Conservation (phyloP, 2,329 filamentous ascomycete genomes). For the Talaromyces atroroseus region DNA sequence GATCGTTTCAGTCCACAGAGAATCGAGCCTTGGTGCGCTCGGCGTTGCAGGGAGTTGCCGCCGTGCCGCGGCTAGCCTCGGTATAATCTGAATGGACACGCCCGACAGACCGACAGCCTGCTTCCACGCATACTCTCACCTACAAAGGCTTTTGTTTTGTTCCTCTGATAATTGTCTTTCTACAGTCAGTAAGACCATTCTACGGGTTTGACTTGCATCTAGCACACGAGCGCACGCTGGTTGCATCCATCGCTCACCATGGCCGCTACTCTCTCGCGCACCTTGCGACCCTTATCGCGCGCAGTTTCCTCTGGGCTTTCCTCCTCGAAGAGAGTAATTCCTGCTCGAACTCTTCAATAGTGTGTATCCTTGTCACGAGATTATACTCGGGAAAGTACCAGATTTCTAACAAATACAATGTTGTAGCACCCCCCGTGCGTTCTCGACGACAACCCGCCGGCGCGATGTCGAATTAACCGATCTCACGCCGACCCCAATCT, state of each 20-base stretch:
- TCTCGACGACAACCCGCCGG: constrained; percentile 57
- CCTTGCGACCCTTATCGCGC: constrained; percentile 42
- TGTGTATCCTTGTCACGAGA: constrained; percentile 21
- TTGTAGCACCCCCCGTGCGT: constrained; percentile 36
- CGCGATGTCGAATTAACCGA: constrained; percentile 62
- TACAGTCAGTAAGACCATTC: no score
- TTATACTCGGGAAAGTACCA: no score
- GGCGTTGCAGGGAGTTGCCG: background rate
- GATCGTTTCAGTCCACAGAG: no score
- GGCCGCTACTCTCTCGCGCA: constrained; percentile 46
- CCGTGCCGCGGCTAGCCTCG: constrained; percentile 13
- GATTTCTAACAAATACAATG: no score
- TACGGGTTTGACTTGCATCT: no score
- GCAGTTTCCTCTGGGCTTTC: constrained; percentile 35
- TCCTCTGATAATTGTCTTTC: no score
- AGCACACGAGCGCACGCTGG: no score
- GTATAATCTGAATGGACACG: background rate
- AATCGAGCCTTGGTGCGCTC: background rate
- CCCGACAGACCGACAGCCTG: background rate
- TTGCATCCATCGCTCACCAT: constrained; percentile 26
- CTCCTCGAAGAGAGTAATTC: constrained; percentile 32
- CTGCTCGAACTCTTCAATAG: constrained; percentile 38
- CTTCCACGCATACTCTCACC: background rate
- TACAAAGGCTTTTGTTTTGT: background rate
- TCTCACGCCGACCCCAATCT: constrained; percentile 85